These are phyloP conservation scores for Lasiodiplodia hormozganensis DNA, from an alignment of 2,329 filamentous ascomycete genomes.

Conservation along the genomic window DNA sequence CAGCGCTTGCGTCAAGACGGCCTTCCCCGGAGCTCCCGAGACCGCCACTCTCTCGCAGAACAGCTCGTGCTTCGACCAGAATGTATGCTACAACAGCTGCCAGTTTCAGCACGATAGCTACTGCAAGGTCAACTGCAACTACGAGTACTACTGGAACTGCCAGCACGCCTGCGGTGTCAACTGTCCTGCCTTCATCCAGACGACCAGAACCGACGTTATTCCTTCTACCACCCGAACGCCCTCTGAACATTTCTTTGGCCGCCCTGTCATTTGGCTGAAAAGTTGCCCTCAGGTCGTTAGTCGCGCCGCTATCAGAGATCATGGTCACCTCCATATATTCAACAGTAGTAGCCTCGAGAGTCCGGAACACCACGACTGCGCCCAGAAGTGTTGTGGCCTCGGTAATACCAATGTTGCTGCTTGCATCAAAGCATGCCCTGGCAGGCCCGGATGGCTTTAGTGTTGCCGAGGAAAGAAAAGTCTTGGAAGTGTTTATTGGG, in stretches of 20 bases:
- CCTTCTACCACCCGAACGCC: too few species aligned
- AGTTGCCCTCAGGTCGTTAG: not conserved
- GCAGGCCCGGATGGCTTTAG: too few species aligned
- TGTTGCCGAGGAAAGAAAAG: too few species aligned
- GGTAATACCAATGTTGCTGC: too few species aligned
- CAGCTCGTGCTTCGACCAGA: not conserved
- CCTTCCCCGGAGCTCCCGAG: not conserved
- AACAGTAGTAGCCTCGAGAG: too few species aligned
- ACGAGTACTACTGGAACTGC: not conserved
- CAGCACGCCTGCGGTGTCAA: not conserved
- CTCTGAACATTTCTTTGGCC: not conserved
- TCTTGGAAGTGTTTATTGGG: too few species aligned
- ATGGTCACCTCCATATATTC: not conserved
- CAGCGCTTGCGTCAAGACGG: not conserved
- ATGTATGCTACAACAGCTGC: not conserved
- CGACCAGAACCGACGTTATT: not conserved
- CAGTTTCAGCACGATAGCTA: not conserved
- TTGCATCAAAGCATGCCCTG: too few species aligned
- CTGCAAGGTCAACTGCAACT: not conserved
- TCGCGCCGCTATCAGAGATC: not conserved
- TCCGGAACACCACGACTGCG: too few species aligned
- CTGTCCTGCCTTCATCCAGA: not conserved
- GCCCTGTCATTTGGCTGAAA: not conserved
- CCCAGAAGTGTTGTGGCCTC: too few species aligned
- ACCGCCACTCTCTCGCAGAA: not conserved